Percentiles rank a stretch among this genome's conserved stretches.
phyloP scores from a whole-genome alignment of 371 early-diverging fungal genomes.

The Saksenaea vasiformis region DNA sequence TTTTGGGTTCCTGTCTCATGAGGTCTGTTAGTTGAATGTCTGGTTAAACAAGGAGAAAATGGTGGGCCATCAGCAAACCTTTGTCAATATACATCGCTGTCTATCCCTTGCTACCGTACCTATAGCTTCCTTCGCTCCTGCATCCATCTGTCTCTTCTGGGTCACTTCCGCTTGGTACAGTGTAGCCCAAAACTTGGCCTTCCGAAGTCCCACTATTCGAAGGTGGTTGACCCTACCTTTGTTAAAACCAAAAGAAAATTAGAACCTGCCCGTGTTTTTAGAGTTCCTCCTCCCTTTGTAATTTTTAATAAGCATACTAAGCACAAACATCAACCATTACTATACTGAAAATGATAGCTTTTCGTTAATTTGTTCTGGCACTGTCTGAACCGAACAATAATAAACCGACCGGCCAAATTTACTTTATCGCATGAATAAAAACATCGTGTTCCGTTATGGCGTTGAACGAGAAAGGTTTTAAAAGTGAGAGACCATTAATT shows the following conservation, averaged over 20 bases:
- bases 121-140: conserved; percentile 71
- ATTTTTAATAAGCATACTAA: background rate
- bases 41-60: conserved; percentile 23
- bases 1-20: background rate
- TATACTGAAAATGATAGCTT: too few species aligned
- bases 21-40: conserved; percentile 47
- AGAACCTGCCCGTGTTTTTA: too few species aligned
- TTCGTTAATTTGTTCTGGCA: too few species aligned
- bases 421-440: too few species aligned
- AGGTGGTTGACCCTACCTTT: conserved; percentile 23
- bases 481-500: too few species aligned
- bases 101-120: conserved; percentile 68
- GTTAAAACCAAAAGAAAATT: background rate
- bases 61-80: conserved; percentile 28
- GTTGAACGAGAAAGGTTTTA: too few species aligned
- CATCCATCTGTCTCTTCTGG: conserved; percentile 69
- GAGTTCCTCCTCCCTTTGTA: background rate
- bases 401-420: too few species aligned
- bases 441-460: too few species aligned
- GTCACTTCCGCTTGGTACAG: conserved; percentile 64
- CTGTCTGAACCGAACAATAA: too few species aligned
- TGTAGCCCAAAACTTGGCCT: conserved; percentile 57
- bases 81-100: conserved; percentile 58
- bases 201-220: conserved; percentile 46
- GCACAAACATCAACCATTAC: too few species aligned